Evolutionary conservation across 2,329 filamentous ascomycete genomes (phyloP), one percentile per base, ranked within the genome.

Genomic region (Chaetomium sp.): DNA sequence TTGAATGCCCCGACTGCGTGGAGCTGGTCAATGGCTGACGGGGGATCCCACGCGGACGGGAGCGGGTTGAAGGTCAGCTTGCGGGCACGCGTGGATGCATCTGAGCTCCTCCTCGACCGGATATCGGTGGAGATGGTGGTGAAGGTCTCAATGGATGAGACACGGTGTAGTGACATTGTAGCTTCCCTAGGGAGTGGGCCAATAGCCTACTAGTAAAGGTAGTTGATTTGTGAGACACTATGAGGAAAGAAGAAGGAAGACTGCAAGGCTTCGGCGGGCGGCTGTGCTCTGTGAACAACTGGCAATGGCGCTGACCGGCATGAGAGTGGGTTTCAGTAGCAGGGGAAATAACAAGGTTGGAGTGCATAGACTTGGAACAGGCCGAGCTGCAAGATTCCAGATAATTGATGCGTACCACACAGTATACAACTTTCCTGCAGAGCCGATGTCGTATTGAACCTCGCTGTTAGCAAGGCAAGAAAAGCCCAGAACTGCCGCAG

Each of bases 21-120:
- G n/a, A 77, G 74, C 63, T 78, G 77, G 33, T 80, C 77, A n/a
- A 77, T 71, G 19, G 76, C 71, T 45, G 75, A 73, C 4, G 77
- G 73, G 33, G 81, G 79, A 70, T 84, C 78, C 79, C 81, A 84
- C 64, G 79, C 78, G 62, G 84, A 80, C 4, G 83, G 83, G 23
- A 85, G 73, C 8, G 83, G 83, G 70, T 84, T 85, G 73, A 85
- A 85, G 69, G 77, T 83, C 55, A 85, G 75, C 64, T 81, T 82
- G 57, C 80, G 78, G 12, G 81, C 78, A 33, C 82, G 79, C 21
- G 80, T 74, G n/a, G 81, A 83, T 33, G 80, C 78, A 68, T 81
- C 79, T 12, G 81, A 80, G 53, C 75, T 77, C 50, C 81, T 77
- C 56, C 80, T 74, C 2, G 78, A 78, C 47, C 74, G 72, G 35